These are phyloP conservation scores for Glarea lozoyensis DNA, from an alignment of 495 filamentous ascomycete genomes.

Conservation along the genomic window DNA sequence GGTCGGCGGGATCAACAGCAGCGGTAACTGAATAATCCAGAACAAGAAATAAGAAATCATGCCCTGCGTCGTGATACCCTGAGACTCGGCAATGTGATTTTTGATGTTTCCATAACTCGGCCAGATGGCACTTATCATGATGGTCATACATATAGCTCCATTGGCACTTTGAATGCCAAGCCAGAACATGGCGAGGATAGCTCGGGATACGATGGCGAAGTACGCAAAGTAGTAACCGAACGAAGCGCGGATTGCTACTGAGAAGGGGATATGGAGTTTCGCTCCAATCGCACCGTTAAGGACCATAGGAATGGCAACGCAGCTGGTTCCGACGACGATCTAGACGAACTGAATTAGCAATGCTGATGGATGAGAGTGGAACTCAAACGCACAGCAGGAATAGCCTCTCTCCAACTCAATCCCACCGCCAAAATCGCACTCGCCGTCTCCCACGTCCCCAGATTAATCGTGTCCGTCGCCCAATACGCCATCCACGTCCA, in stretches of 20 bases:
- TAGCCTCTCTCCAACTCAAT: slow-evolving; percentile 50
- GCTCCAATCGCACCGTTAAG: slow-evolving; percentile 52
- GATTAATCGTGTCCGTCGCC: slow-evolving; percentile 55
- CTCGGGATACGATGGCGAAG: slow-evolving; percentile 57
- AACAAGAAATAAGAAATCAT: slow-evolving; percentile 58
- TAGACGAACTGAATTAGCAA: background rate
- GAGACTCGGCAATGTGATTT: slow-evolving; percentile 43
- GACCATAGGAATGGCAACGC: slow-evolving; percentile 53
- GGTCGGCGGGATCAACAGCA: slow-evolving; percentile 46
- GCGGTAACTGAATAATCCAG: slow-evolving; percentile 45
- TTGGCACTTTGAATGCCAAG: slow-evolving; percentile 61
- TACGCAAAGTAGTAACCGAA: slow-evolving; percentile 67
- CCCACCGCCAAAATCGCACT: slow-evolving; percentile 55
- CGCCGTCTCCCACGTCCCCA: slow-evolving; percentile 52
- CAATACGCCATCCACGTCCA: slow-evolving; percentile 49
- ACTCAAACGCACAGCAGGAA: slow-evolving; percentile 36
- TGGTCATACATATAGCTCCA: slow-evolving; percentile 53
- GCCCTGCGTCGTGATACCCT: slow-evolving; percentile 56
- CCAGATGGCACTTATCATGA: slow-evolving; percentile 64
- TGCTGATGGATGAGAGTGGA: background rate
- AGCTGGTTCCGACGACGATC: slow-evolving; percentile 50
- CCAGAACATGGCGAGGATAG: slow-evolving; percentile 64
- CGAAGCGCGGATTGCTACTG: slow-evolving; percentile 54
- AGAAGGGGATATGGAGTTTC: slow-evolving; percentile 58
- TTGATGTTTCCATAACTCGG: slow-evolving; percentile 47